phyloP scores from a whole-genome alignment of 2,329 filamentous ascomycete genomes.

The Colletotrichum kahawae region DNA sequence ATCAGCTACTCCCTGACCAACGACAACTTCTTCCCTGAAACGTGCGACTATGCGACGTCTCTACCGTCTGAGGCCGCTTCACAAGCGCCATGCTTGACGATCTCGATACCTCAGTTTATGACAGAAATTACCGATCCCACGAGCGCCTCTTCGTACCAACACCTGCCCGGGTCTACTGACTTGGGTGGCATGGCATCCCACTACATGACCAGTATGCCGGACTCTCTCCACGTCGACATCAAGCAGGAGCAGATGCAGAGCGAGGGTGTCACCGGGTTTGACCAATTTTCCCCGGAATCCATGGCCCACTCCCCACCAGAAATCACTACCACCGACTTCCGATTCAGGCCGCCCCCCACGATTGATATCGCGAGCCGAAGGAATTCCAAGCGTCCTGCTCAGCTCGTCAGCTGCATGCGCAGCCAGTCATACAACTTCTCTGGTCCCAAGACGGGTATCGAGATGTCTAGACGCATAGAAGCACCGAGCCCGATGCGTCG shows the following conservation, averaged over 20 bases:
- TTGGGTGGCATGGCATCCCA: constrained; percentile 1
- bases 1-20: constrained; percentile 8
- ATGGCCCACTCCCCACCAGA: constrained; percentile 30
- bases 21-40: constrained; percentile 11
- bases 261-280: constrained; percentile 22
- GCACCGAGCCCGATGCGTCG: constrained; percentile 56
- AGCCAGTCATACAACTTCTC: constrained; percentile 42
- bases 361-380: constrained; percentile 61
- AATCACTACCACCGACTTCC: constrained; percentile 33
- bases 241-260: constrained; percentile 21
- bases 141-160: constrained; percentile 16
- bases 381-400: constrained; percentile 53
- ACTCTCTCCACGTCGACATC: constrained; percentile 21
- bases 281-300: constrained; percentile 35
- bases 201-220: not conserved
- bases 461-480: constrained; percentile 50
- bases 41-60: constrained; percentile 18
- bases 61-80: not conserved
- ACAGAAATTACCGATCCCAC: not conserved
- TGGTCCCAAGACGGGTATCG: constrained; percentile 51
- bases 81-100: constrained; percentile 10
- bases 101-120: constrained; percentile 21
- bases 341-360: constrained; percentile 53
- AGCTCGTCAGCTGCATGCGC: constrained; percentile 51
- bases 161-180: constrained; percentile 2